Evolutionary conservation across 331 rosid genomes (phyloP).

Genomic region (Quercus tomentella): DNA sequence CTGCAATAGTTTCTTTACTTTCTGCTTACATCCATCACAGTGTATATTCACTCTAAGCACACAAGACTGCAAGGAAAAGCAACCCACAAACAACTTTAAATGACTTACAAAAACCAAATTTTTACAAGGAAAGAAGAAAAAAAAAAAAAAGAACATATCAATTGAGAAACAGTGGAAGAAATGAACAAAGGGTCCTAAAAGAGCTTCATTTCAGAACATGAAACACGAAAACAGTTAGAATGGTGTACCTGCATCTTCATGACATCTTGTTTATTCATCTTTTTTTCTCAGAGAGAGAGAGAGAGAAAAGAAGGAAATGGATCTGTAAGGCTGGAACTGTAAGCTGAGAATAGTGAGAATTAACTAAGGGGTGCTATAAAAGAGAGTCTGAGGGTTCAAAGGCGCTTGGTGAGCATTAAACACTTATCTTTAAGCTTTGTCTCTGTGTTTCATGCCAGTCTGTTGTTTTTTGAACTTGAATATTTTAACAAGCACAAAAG

Average conservation of each 20-base stretch:
- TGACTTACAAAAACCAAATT: not conserved
- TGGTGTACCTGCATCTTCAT: conserved; percentile 65
- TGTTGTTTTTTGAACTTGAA: conserved; percentile 17
- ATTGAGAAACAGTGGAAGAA: not conserved
- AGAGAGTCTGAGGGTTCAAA: not conserved
- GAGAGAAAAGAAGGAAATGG: not conserved
- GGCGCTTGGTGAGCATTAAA: conserved; percentile 36
- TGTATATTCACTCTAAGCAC: conserved; percentile 72
- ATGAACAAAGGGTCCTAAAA: not conserved
- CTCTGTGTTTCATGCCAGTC: conserved; percentile 24
- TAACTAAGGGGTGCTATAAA: not conserved
- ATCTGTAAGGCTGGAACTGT: not conserved
- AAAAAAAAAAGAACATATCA: not conserved
- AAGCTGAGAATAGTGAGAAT: conserved; percentile 18
- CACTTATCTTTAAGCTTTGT: conserved; percentile 26
- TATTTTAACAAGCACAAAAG: conserved; percentile 4
- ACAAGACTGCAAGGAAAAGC: conserved; percentile 50
- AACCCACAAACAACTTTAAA: not conserved
- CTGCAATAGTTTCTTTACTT: conserved; percentile 76
- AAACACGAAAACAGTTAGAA: conserved; percentile 1
- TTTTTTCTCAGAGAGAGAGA: conserved; percentile 11
- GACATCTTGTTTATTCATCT: conserved; percentile 80
- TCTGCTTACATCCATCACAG: conserved; percentile 85
- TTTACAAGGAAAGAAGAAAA: not conserved
- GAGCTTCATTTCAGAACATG: not conserved